A percentile compares a stretch with the other conserved stretches of the same genome.
Conservation (phyloP, 805 yeast genomes). For the Pichia membranifaciens region DNA sequence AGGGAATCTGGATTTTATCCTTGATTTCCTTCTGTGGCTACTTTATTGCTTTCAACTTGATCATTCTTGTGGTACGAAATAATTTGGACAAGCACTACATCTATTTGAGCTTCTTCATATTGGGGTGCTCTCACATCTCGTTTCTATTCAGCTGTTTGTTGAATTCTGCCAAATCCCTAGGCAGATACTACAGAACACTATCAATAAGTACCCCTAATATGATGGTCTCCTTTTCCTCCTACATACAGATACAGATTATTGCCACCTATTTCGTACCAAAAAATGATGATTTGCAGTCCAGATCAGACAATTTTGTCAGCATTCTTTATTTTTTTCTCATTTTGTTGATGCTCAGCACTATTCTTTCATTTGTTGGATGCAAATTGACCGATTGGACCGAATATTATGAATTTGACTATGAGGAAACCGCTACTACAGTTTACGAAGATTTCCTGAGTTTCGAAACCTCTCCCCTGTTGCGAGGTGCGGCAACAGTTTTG, state of each 20-base stretch:
- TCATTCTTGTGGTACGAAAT: conserved; percentile 34
- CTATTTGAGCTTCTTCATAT: conserved; percentile 47
- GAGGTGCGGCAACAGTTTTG: conserved; percentile 30
- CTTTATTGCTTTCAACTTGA: conserved; percentile 56
- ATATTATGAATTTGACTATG: conserved; percentile 22
- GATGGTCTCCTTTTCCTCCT: conserved; percentile 31
- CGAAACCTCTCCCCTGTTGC: conserved; percentile 30
- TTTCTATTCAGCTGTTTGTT: conserved; percentile 62
- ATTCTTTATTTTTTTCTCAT: conserved; percentile 21
- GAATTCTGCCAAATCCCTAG: conserved; percentile 71
- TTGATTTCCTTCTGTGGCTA: conserved; percentile 56
- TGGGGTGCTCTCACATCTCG: conserved; percentile 69
- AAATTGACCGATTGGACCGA: conserved; percentile 26
- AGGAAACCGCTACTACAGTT: conserved; percentile 14
- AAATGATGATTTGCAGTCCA: conserved; percentile 11
- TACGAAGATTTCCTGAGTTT: conserved; percentile 25
- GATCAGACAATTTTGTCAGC: conserved; percentile 16
- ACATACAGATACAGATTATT: conserved; percentile 26
- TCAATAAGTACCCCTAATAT: conserved; percentile 77
- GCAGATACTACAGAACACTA: conserved; percentile 64
- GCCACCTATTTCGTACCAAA: conserved; percentile 14
- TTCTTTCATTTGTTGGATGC: conserved; percentile 26
- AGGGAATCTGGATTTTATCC: conserved; percentile 69
- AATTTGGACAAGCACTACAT: conserved; percentile 31
- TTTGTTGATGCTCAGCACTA: conserved; percentile 15